phyloP scores from a whole-genome alignment of 2,329 filamentous ascomycete genomes.

The Macrophomina tecta region DNA sequence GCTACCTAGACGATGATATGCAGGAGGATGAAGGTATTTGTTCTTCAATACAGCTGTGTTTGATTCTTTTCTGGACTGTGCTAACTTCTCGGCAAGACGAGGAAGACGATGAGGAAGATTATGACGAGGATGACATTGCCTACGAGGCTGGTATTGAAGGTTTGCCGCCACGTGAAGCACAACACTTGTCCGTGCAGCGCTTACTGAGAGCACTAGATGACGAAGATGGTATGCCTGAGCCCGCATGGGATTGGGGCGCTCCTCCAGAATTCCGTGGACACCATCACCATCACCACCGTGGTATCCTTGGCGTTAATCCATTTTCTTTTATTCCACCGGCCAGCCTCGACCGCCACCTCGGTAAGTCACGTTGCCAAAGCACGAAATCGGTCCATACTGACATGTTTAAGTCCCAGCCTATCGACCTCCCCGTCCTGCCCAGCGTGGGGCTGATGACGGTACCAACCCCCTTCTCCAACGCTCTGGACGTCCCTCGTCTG shows the following conservation, averaged over 20 bases:
- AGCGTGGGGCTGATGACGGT: conserved; percentile 75
- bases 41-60: not conserved
- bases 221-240: conserved; percentile 48
- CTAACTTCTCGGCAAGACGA: conserved; percentile 32
- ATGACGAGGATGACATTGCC: conserved; percentile 70
- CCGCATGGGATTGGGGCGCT: conserved; percentile 58
- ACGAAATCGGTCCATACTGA: conserved; percentile 20
- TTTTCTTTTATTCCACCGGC: conserved; percentile 45
- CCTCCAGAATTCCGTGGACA: conserved; percentile 37
- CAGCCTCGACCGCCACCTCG: conserved; percentile 58
- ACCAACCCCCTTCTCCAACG: conserved; percentile 85
- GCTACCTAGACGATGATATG: conserved; percentile 64
- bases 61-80: not conserved
- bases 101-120: conserved; percentile 68
- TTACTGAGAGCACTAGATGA: conserved; percentile 41
- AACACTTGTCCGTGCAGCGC: conserved; percentile 17
- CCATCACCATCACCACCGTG: conserved; percentile 54
- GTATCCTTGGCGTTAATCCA: conserved; percentile 64
- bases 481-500: conserved; percentile 43
- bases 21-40: conserved; percentile 65
- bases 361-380: conserved; percentile 25
- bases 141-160: conserved; percentile 58
- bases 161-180: conserved; percentile 28
- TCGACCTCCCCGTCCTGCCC: conserved; percentile 60
- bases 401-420: conserved; percentile 50